Evolutionary conservation across 345 rosid genomes (phyloP), one percentile per base, ranked within the genome.

Genomic region (Populus tremula): DNA sequence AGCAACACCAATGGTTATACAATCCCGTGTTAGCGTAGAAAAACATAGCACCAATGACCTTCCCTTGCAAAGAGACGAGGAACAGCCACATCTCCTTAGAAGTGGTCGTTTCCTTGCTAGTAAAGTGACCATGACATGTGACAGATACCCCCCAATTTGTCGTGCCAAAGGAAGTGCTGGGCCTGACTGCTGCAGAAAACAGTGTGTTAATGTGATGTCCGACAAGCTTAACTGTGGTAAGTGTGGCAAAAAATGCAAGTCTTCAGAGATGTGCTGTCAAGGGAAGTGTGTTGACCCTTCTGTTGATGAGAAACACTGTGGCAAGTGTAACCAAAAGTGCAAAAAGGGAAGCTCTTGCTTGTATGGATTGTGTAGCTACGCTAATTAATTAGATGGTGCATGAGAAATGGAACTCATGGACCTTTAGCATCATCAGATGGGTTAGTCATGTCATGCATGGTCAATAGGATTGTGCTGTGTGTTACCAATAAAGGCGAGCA

Each of bases 301-400:
- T 88, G 84, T 77, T 65, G 78, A 85, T 79, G 82, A 17, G 74
- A 82, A 84, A 56, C 89, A 91, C 43, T 91, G 91, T 67, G 92
- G 92, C 18, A 87, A 81, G 59, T 91, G 92, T 84, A 82, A 76
- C 77, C 89, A 84, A 69, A 84, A 76, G 80, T 91, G 94, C 80
- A 69, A 85, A 54, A 89, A 88, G 79, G 91, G 89, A 23, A 87
- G 76, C 59, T 21, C 79, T 11, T 88, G 94, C 39, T 72, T 75
- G 6, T 88, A 78, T 80, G 92, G 94, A 14, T 83, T 89, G 88
- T 89, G 94, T 78, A 86, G 67, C 84, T 91, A 89, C 64, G 91
- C 91, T 10, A 41, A 41, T 41, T 41, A 41, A 41, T 41, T 41
- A 41, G 45, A 12, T 41, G 10, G 10, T 41, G 14, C 45, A 41